Evolutionary conservation across 1,139 yeast species (phyloP), one percentile per base, ranked within the genome.

Genomic region (Kodamaea plutei): DNA sequence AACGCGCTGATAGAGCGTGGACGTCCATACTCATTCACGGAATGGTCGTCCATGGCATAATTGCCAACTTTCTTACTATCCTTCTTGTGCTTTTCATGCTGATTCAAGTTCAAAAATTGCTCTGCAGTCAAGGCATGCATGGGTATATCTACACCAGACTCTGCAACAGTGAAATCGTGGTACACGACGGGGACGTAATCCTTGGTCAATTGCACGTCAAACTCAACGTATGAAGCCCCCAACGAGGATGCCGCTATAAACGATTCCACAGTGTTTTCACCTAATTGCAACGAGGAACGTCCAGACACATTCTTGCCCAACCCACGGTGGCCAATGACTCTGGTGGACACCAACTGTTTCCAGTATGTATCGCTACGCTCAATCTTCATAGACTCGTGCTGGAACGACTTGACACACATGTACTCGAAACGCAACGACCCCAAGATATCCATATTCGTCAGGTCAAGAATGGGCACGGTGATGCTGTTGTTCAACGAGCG

Each of bases 311-410:
- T 91, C 62, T 88, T 89, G 42, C 98, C 98, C 43, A 88, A 66
- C 6, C 98, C 98, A 49, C 98, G 76, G 53, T 91, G 98, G 2
- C 98, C 98, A 59, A 91, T 91, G 21, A 91, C 95, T 40, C 96
- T 70, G 2, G 96, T 85, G 0, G 93, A 77, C 4, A 83, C 89
- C 38, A 87, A 64, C 22, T 91, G 87, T 52, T 84, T 85, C 97
- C 97, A 91, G 57, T 88, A 89, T 1, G 94, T 83, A 34, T 85
- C 84, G 2, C 89, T 76, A 47, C 84, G 72, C 28, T 73, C 76
- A 15, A 84, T 60, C 6, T 74, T 73, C 79, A 84, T 76, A 20
- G 76, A 71, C 7, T 81, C 77, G 52, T 89, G 96, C 22, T 54
- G 54, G 51, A 89, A 89, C 1, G 96, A 80, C 6, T 73, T 77